Base-by-base conservation (phyloP, 768 basidiomycete genomes). In the Suillus subaureus region DNA sequence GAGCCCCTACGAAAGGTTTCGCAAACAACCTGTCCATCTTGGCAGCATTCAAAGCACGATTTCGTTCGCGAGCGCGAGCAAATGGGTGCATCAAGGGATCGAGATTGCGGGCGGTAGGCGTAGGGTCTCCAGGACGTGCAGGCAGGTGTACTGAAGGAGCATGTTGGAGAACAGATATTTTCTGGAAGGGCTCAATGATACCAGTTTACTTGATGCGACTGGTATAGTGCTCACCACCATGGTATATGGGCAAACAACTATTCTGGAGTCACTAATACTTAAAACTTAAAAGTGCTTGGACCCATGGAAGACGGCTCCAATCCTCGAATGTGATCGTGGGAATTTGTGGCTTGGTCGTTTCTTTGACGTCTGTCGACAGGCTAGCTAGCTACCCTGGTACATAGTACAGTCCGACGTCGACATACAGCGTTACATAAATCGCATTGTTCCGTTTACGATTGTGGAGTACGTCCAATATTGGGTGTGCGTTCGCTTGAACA, bases 21-120 rank as follows among this genome's bases (percentile, higher is more conserved):
- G 97, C 90, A 74, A 99, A 98, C 80, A 99, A 94, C 65, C 93
- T 83, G 61, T 98, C 97, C 85, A 99, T 93, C 80, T 99, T 99
- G 16, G 91, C 92, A 2, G 97, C 97, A 68, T 96, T 97, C 55
- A 98, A 75, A 3, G 97, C 97, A 65, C 97, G 89, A 23, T 88
- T 96, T 42, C 97, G 93, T 80, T 99, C 97, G 61, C 97, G 82
- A 6, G 95, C 92, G 26, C 92, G 89, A 0, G 96, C 85, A 76
- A 99, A 98, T 3, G 97, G 97, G 73, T 99, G 97, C 78, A 94
- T 89, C n/a, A 94, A 81, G 0, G 97, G 96, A 74, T 98, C 90
- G 52, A 99, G 86, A 78, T 99, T 99, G 61, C 97, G 85, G 9
- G 92, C 92, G 4, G 89, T 88, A 0, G 96, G 97, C 0, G 92